Evolutionary conservation across 1,139 yeast genomes (phyloP), one percentile per base, ranked within the genome.

Genomic region (Taphrina populina): DNA sequence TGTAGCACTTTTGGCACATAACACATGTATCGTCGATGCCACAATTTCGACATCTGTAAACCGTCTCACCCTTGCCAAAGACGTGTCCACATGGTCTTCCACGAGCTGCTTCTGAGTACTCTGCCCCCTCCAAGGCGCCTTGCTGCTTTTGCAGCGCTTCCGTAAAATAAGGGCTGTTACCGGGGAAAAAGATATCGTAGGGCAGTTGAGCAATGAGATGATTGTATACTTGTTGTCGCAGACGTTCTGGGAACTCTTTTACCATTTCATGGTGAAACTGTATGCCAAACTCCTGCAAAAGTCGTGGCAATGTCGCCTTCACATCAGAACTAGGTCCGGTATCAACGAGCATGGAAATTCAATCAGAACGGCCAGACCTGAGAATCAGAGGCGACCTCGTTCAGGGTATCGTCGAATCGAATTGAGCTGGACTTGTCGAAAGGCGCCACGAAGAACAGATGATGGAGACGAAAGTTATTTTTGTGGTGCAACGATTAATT

Each of bases 21-120:
- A 92, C 95, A 70, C 95, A 85, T 0, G 95, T 83, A 52, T 86
- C 95, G 66, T 87, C 95, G 54, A 78, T 76, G 0, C 88, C 92
- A 69, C 96, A 88, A 0, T 95, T 86, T 44, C 79, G 66, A 64
- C 96, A 88, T 43, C 94, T 73, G 66, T 84, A 85, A 2, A 88
- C 84, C 0, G 95, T 92, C 64, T 88, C 95, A n/a, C 95, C 95
- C 55, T 81, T 79, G 43, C 80, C 74, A 64, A 88, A 84, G 54
- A 83, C 81, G 32, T 84, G 73, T 1, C 88, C 85, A 69, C 96
- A 88, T 0, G 95, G 54, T 13, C 40, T 33, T 10, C 56, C 56
- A 5, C 43, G 27, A 13, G 54, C 54, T 5, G 54, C 17, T 20
- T 49, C 46, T 17, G 20, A 15, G 33, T 49, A 49, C 32, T 49